Evolutionary conservation across 140 eudicot species (phyloP), one percentile per base, ranked within the genome.

Genomic region (Ambrosia hybrid): DNA sequence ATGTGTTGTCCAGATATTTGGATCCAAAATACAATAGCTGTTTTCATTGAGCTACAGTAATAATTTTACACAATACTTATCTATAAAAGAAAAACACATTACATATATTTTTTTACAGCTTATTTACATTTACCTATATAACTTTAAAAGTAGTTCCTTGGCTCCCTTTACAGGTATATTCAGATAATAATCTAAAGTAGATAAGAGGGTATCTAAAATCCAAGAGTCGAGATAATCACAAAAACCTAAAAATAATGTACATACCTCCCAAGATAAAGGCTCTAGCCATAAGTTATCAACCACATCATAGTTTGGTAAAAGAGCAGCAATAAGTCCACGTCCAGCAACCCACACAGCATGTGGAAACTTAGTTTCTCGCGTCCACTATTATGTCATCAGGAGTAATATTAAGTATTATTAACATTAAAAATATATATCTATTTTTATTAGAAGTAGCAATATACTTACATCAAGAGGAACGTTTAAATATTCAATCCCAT

Each of bases 341-440:
- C 98, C 98, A 67, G 98, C 92, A 82, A 93, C 96, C 98, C 98
- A 93, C 38, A 90, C 93, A 39, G 98, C 98, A 84, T 93, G 97
- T 5, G 98, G 96, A 60, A 83, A 73, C 85, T 90, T 90, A 21
- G 96, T 84, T 78, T 90, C 97, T 78, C 86, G 84, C 16, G 88
- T 87, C 98, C 95, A 89, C 97, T 93, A 33, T 21, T 26, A 69
- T 48, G 53, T 51, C 70, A 73, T 30, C 17, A 57, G 14, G 45
- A 66, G 43, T 48, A 62, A 57, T 60, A 14, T 41, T 70, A 46
- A 63, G 67, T 3, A 60, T 14, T 52, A 45, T 52, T 9, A 16
- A 62, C 39, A 69, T 33, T 9, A 7, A 33, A 57, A 9, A 48
- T 49, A 57, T 46, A 46, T 45, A 33, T 46, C 21, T 37, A 15